Base-by-base conservation (phyloP, 2,329 filamentous ascomycete genomes). In the Diaporthe ampelina region DNA sequence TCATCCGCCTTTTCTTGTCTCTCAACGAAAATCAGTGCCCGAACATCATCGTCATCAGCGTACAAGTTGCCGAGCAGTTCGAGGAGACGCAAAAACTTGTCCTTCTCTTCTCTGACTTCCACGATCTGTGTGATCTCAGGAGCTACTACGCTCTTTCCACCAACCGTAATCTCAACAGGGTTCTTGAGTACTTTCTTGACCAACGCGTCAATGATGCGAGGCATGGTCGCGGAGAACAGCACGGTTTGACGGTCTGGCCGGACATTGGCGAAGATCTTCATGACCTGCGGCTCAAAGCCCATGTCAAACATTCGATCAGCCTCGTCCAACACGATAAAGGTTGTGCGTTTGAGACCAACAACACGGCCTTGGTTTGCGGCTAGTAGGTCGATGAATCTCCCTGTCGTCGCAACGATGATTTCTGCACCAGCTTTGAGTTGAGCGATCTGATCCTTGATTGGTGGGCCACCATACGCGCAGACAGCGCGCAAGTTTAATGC, bases 251-350 rank as follows among this genome's bases (percentile, higher is more conserved):
- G 92, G 81, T 98, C 94, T 0, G 97, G 95, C 63, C 97, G 93
- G 82, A 98, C 94, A 80, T 97, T 98, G 77, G 92, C 91, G 81
- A 98, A 92, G 74, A 99, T 97, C 83, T 97, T 98, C 91, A 97
- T 97, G 71, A 99, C 95, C 83, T 99, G 97, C 2, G 97, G 96
- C 84, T 98, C 96, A 81, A 99, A 99, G 19, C 97, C 97, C 97
- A 99, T 98, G 82, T 99, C 97, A 81, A 98, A 98, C 97, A 99
- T 98, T 76, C 97, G 93, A 84, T 99, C 97, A 63, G 97, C 97
- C 85, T 99, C 97, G 81, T 99, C 97, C 52, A 99, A 90, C 15
- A 99, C 97, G 32, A 98, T 92, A 82, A 98, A 99, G 0, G 95
- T 97, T 17, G 98, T 94, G 76, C 97, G 91, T 78, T 90, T 92